phyloP scores from a whole-genome alignment of 2,329 filamentous ascomycete species.

The Pleoardoris graminearum region DNA sequence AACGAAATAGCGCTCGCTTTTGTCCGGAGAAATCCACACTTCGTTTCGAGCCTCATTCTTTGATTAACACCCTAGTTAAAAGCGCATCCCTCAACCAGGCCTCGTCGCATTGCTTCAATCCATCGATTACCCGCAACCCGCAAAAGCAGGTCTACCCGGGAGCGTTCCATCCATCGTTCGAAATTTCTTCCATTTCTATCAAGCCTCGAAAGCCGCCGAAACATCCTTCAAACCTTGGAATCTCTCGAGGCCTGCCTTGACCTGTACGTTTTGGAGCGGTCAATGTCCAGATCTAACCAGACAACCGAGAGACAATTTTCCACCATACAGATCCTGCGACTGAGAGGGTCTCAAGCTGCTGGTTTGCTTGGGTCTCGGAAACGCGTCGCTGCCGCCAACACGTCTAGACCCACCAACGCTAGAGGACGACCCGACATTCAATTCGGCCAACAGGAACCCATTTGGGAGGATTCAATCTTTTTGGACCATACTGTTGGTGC shows the following conservation, averaged over 20 bases:
- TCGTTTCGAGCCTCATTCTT: background rate
- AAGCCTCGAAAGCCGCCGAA: background rate
- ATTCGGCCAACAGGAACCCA: background rate
- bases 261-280: background rate
- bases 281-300: background rate
- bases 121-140: background rate
- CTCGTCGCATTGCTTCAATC: background rate
- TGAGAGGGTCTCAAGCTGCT: background rate
- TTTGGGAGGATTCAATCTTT: background rate
- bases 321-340: constrained; percentile 1
- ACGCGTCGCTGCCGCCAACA: background rate
- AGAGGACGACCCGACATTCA: background rate
- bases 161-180: background rate
- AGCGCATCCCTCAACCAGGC: background rate
- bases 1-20: background rate
- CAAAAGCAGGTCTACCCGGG: background rate
- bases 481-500: background rate
- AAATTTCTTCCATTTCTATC: background rate
- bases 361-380: background rate
- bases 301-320: background rate
- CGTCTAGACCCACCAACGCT: background rate
- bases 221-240: background rate
- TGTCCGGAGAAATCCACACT: background rate
- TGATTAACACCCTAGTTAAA: background rate
- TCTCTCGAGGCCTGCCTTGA: background rate